Conservation (phyloP, 2,329 filamentous ascomycete genomes). For the Ramularia collo-cygni region DNA sequence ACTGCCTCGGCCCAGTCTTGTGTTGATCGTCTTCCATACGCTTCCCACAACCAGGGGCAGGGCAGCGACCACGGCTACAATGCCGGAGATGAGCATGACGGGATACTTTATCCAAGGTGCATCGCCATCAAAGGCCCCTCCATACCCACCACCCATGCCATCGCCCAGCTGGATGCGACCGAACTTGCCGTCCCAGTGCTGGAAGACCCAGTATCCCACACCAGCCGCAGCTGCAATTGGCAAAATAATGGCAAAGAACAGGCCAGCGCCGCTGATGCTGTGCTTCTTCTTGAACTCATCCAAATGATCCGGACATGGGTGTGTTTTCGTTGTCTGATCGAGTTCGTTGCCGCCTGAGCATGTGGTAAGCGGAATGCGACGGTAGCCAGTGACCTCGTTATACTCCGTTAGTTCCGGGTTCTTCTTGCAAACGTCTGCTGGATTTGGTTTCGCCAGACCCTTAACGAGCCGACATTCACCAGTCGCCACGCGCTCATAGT, state of each 20-base stretch:
- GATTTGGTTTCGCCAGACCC: slow-evolving; percentile 61
- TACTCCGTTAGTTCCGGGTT: slow-evolving; percentile 69
- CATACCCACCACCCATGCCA: slow-evolving; percentile 21
- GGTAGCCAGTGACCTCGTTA: slow-evolving; percentile 80
- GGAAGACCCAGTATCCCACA: slow-evolving; percentile 78
- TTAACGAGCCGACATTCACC: slow-evolving; percentile 70
- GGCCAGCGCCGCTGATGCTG: slow-evolving; percentile 60
- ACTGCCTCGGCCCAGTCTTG: slow-evolving; percentile 45
- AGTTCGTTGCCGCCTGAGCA: slow-evolving; percentile 69
- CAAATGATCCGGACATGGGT: slow-evolving; percentile 71
- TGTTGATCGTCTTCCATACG: slow-evolving; percentile 60
- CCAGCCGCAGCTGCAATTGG: slow-evolving; percentile 65
- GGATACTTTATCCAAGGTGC: slow-evolving; percentile 76
- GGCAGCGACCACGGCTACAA: slow-evolving; percentile 50
- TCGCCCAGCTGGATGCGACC: slow-evolving; percentile 86
- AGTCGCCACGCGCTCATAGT: slow-evolving; percentile 73
- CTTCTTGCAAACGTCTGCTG: slow-evolving; percentile 50
- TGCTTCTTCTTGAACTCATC: slow-evolving; percentile 71
- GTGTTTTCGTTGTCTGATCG: slow-evolving; percentile 57
- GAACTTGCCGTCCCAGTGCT: slow-evolving; percentile 81
- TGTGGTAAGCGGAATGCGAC: slow-evolving; percentile 81
- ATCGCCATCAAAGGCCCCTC: slow-evolving; percentile 57
- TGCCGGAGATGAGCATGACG: slow-evolving; percentile 39
- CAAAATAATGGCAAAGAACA: slow-evolving; percentile 80
- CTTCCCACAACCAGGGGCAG: slow-evolving; percentile 64